Evolutionary conservation across 805 yeast genomes (phyloP).

Genomic region (Wickerhamomyces bovis): DNA sequence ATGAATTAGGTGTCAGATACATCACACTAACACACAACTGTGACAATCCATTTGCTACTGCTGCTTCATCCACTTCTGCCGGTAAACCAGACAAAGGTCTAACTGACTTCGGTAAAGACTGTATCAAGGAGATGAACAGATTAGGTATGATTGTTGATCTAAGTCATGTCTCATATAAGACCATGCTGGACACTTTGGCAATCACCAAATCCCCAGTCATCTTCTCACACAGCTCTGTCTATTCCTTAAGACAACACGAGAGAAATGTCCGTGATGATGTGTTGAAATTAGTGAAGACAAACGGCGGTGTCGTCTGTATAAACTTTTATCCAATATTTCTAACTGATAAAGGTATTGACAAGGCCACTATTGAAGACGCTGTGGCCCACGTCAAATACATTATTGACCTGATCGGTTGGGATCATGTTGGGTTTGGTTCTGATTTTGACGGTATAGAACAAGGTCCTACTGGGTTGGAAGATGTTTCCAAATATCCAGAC

Average conservation of each 20-base stretch:
- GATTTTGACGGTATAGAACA: conserved; percentile 48
- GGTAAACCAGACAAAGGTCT: conserved; percentile 42
- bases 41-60: conserved; percentile 53
- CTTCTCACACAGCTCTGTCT: conserved; percentile 44
- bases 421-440: conserved; percentile 44
- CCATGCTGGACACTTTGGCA: conserved; percentile 39
- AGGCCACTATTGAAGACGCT: conserved; percentile 40
- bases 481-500: conserved; percentile 50
- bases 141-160: conserved; percentile 49
- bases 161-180: conserved; percentile 41
- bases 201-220: conserved; percentile 41
- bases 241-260: conserved; percentile 32
- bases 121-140: conserved; percentile 48
- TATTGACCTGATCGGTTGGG: conserved; percentile 42
- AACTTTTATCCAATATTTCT: conserved; percentile 41
- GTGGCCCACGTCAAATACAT: conserved; percentile 40
- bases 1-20: conserved; percentile 46
- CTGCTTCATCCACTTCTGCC: conserved; percentile 41
- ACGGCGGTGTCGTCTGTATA: conserved; percentile 42
- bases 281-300: conserved; percentile 30
- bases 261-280: conserved; percentile 47
- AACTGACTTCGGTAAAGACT: conserved; percentile 33
- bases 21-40: conserved; percentile 50
- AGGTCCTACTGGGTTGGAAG: conserved; percentile 47
- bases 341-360: conserved; percentile 8